Base-by-base conservation (phyloP, 495 filamentous ascomycete genomes). In the Neurospora hispaniola region DNA sequence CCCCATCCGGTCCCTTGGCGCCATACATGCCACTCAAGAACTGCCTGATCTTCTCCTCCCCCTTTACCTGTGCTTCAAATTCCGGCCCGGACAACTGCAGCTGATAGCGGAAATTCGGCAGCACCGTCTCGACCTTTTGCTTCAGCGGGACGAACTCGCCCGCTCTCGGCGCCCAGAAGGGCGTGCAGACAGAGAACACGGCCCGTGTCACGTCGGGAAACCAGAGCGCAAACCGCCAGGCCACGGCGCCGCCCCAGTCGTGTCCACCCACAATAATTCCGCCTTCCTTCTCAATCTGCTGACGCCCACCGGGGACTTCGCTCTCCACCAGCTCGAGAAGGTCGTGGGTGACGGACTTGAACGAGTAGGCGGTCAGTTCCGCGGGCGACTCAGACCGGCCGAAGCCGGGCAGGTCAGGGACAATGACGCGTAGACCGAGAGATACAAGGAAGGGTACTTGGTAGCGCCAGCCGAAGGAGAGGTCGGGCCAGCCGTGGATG, bases 21-120 rank as follows among this genome's bases (percentile, higher is more conserved):
- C 91, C 92, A 79, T 90, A 95, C 72, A 96, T 75, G 42, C 85
- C 86, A 62, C 85, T 88, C 71, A 98, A 76, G 72, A 96, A 92
- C 74, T 87, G 85, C 71, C 86, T 84, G 31, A 95, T 87, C 46
- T 88, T 84, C 71, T 80, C 80, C 54, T 78, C 72, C 5, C 86
- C 86, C 71, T 85, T 85, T 31, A 94, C 77, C 7, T 81, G 78
- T 39, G 81, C 81, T 77, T 95, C 92, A 23, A 95, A 83, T 12
- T 90, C 88, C 0, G 87, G 86, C 38, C 89, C 86, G 0, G 83
- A 85, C 42, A 98, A 87, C 43, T 94, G 93, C 44, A 96, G 75
- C 83, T 98, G 95, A 79, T 98, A 98, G 23, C 76, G 84, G 78
- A 93, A 93, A 75, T 92, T 89, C n/a, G 93, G 93, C 46, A 90